Evolutionary conservation across 2,329 filamentous ascomycete genomes (phyloP), one percentile per base, ranked within the genome.

Genomic region (Talaromyces sp.): DNA sequence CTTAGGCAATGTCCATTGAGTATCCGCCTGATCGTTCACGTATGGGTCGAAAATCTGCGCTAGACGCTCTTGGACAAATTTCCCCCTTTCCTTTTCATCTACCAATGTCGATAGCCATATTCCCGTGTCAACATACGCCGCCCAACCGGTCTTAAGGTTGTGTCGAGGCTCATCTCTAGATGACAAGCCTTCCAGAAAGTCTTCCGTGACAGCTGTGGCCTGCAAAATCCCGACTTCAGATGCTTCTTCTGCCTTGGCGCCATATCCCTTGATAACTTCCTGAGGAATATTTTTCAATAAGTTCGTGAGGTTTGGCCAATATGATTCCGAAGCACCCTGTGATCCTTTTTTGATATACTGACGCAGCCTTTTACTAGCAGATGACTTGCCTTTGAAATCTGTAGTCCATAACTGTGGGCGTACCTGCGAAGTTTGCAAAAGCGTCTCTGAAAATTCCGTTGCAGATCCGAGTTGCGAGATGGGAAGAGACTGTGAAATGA

Each of bases 311-410:
- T 84, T 84, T 28, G 81, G 75, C 95, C 95, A 99, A 70, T 88
- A 96, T 10, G 82, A 83, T 3, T 82, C 77, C 0, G 85, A 80
- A 3, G 89, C 89, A n/a, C 87, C 85, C 69, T 97, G 91, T 0
- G 93, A 96, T 2, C 95, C 93, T 68, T 88, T 90, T 64, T 90
- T 87, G 7, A 98, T 79, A 67, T 96, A 95, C 9, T 86, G 80
- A 56, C 85, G 83, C 4, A 99, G 75, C 25, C 88, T 77, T 63
- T 80, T 84, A 63, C 76, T 81, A 62, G 74, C 83, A 8, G 82
- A 71, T 32, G 82, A 83, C 71, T 87, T 88, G 54, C 80, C 82
- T 30, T 75, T 80, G 71, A 87, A 87, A 59, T 85, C 78, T 5
- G 81, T 80, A 1, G 86, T 88, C 95, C 95, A 99, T 10, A 93